phyloP scores from a whole-genome alignment of 2,329 filamentous ascomycete genomes.

The Apiospora hydei region DNA sequence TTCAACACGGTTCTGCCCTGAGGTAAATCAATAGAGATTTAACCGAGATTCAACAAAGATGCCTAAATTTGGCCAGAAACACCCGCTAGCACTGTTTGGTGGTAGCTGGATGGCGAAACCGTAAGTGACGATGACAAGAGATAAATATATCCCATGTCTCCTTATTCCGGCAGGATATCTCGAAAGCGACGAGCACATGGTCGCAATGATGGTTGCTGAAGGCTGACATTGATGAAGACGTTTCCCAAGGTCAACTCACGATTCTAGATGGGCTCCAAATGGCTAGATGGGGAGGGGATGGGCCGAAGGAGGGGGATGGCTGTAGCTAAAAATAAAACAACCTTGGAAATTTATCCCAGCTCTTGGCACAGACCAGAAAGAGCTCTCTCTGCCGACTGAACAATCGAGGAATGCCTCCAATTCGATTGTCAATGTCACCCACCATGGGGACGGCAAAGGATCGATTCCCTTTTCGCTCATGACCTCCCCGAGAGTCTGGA shows the following conservation, averaged over 20 bases:
- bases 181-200: slow-evolving; percentile 4
- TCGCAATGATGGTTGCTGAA: neutral
- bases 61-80: neutral
- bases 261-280: neutral
- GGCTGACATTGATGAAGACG: neutral
- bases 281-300: too few relatives aligned
- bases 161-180: neutral
- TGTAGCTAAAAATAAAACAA: slow-evolving; percentile 19
- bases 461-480: neutral
- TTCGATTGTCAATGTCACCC: slow-evolving; percentile 1
- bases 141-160: neutral
- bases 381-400: slow-evolving; percentile 4
- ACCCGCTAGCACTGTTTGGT: too few relatives aligned
- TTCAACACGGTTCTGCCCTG: neutral
- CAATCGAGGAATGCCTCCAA: neutral
- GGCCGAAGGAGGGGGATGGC: neutral
- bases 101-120: neutral
- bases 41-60: too few relatives aligned
- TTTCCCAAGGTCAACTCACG: neutral
- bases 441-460: neutral
- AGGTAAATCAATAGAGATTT: neutral
- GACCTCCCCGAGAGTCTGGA: neutral
- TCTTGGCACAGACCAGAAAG: neutral
- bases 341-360: neutral
- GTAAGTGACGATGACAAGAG: neutral